Percentiles rank a stretch among this genome's conserved stretches.
These are phyloP conservation scores for Mallotus nudiflorus DNA, from an alignment of 345 rosid species.

Conservation along the genomic window DNA sequence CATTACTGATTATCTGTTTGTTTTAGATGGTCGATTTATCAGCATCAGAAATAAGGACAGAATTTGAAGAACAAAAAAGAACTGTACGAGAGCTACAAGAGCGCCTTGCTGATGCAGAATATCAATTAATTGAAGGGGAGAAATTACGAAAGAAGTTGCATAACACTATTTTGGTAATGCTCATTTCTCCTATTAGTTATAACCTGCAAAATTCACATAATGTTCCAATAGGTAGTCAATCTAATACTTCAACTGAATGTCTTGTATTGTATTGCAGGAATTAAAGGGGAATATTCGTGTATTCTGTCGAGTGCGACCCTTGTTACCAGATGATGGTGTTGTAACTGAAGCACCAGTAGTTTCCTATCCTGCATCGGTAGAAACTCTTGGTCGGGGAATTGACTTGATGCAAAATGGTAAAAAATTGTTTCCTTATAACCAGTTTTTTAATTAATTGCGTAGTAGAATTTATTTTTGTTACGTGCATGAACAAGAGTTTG, in stretches of 20 bases:
- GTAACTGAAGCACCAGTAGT: conserved; percentile 53
- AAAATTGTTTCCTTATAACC: neutral
- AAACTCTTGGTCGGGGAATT: conserved; percentile 75
- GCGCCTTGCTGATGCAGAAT: conserved; percentile 61
- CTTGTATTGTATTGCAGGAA: conserved; percentile 48
- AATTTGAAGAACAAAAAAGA: conserved; percentile 55
- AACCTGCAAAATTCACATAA: neutral
- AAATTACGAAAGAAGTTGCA: conserved; percentile 75
- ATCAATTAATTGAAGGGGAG: conserved; percentile 72
- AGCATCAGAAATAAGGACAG: conserved; percentile 44
- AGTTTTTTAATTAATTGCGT: neutral
- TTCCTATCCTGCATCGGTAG: conserved; percentile 67
- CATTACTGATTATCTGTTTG: neutral
- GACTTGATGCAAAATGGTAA: conserved; percentile 81
- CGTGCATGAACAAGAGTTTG: neutral
- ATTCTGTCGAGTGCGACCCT: conserved; percentile 90
- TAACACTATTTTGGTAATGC: conserved; percentile 75
- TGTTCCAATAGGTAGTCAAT: neutral
- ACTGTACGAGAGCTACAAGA: conserved; percentile 44
- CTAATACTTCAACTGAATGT: neutral
- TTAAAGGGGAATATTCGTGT: conserved; percentile 97
- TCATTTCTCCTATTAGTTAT: neutral
- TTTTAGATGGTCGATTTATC: conserved; percentile 61
- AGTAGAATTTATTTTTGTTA: neutral
- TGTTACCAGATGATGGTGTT: conserved; percentile 69